Base-by-base conservation (phyloP, 2,329 filamentous ascomycete genomes). In the Mycogone perniciosa region DNA sequence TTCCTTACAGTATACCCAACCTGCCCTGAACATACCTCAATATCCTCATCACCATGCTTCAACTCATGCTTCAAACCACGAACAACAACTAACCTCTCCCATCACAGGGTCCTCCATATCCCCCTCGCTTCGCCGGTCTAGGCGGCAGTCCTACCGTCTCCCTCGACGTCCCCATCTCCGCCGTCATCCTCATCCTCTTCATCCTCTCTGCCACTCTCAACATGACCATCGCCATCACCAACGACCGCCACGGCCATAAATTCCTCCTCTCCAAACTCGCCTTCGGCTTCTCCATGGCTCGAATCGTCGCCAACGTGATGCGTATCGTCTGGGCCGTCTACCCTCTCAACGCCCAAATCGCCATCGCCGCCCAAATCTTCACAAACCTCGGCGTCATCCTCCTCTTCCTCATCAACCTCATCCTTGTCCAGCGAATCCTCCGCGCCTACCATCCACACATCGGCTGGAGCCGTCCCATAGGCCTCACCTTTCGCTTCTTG, bases 341-440 rank as follows among this genome's bases (percentile, higher is more conserved):
- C 33, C 71, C 73, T 1, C 56, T 41, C 48, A 65, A 71, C 59
- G 53, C 68, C 46, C 59, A 64, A 50, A 57, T 81, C 50, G 73
- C 71, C 60, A 76, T 82, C 53, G 81, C 84, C 6, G 80, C 86
- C 4, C 75, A 75, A 56, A 79, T 93, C 61, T 83, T 93, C 59
- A 80, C 88, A 51, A 80, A 83, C 41, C 84, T 86, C 0, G 89
- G 88, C 39, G 82, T 90, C 11, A 64, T 95, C 33, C 67, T 95
- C 6, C 71, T 95, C 29, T 92, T 88, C 67, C 70, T 92, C 60
- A 72, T 89, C 67, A 93, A 95, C 69, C 69, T 95, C 39, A 71
- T 93, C 60, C 88, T 91, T 62, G 70, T 84, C 0, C 87, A 89
- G 67, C 82, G 89, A 42, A 76, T 95, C 29, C 67, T 93, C 13